Conservation (phyloP, 1,139 yeast species). For the Komagataea norvegica region DNA sequence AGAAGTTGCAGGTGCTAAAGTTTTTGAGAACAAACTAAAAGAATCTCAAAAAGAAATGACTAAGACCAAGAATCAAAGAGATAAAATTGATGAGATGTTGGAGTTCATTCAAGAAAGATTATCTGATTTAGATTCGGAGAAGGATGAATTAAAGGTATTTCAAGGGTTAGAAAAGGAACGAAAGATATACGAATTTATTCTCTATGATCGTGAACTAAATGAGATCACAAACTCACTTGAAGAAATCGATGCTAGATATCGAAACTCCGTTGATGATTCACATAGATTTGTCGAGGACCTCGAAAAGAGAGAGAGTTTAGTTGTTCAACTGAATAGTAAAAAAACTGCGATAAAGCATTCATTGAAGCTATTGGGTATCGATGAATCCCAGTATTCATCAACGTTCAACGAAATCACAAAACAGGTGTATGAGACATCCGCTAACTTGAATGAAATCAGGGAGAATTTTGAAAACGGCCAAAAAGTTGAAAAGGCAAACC, state of each 20-base stretch:
- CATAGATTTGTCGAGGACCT: slow-evolving; percentile 37
- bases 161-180: slow-evolving; percentile 65
- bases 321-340: slow-evolving; percentile 34
- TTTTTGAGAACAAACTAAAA: slow-evolving; percentile 75
- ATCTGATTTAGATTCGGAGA: slow-evolving; percentile 75
- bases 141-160: slow-evolving; percentile 64
- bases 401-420: slow-evolving; percentile 43
- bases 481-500: slow-evolving; percentile 25
- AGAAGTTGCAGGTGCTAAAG: slow-evolving; percentile 93
- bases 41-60: slow-evolving; percentile 81
- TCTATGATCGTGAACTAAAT: slow-evolving; percentile 71
- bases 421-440: slow-evolving; percentile 32
- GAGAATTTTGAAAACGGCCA: slow-evolving; percentile 27
- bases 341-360: slow-evolving; percentile 28
- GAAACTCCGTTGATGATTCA: slow-evolving; percentile 43
- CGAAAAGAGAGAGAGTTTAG: slow-evolving; percentile 46
- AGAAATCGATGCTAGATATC: slow-evolving; percentile 55
- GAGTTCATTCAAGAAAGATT: slow-evolving; percentile 66
- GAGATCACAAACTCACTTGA: slow-evolving; percentile 60
- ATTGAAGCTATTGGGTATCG: slow-evolving; percentile 44
- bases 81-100: slow-evolving; percentile 72
- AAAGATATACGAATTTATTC: slow-evolving; percentile 68
- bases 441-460: slow-evolving; percentile 29
- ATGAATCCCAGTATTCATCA: slow-evolving; percentile 44
- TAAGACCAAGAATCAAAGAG: slow-evolving; percentile 63